Evolutionary conservation across 148 eudicot genomes (phyloP), one percentile per base, ranked within the genome.

Genomic region (Limonium bicolor): DNA sequence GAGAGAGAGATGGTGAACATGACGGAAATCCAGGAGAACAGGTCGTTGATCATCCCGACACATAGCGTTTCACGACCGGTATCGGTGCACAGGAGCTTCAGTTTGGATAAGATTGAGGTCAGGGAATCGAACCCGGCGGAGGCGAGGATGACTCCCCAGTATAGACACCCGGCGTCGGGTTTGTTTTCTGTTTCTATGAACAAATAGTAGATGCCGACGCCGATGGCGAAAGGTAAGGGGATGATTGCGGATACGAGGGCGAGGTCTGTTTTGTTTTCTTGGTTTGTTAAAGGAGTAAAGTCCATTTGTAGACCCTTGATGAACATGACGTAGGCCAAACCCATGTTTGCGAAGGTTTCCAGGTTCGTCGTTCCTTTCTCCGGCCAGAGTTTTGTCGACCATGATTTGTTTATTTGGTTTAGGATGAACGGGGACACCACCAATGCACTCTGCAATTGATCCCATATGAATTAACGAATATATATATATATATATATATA

Each of bases 1-100:
- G 73, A 63, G 9, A 67, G 6, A 0, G 67, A 46, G 7, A 67
- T 13, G 3, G 18, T 34, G 0, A 52, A 15, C 4, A 61, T 23
- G 8, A 64, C 26, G 0, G 60, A 23, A 23, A 8, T 13, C 61
- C 55, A 59, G 9, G 73, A 55, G 15, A 50, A 28, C 0, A 63
- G n/a, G 2, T 53, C 66, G 21, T 48, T 64, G 14, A 67, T 25
- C 32, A 39, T 20, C 8, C 64, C 56, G 0, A 55, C 12, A 0
- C 62, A 40, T 7, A 72, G 19, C 1, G 70, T 66, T n/a, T 50
- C 63, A 20, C 54, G 51, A 4, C 70, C 78, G 1, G 60, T 8
- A 6, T 60, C 50, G 0, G 69, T 63, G 28, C 65, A 61, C 7
- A 72, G 53, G 32, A 72, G 43, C 39, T 64, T 60, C 0, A 55